Conservation (phyloP, 768 basidiomycete genomes). For the Auricularia heimuer region DNA sequence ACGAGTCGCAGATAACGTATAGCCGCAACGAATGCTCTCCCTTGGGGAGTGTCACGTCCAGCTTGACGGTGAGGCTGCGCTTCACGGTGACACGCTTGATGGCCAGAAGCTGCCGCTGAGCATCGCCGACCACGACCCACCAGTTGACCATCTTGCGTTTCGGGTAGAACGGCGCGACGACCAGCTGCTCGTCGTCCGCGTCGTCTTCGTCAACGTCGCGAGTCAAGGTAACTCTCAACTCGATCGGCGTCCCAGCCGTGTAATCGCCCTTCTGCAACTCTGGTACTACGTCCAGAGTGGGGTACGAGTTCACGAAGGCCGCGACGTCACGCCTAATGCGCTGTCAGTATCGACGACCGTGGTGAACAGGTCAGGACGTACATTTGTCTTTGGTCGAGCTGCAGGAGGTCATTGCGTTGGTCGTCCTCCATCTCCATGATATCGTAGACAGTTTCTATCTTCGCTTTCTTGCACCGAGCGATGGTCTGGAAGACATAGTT, state of each 20-base stretch:
- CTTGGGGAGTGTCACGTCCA: conserved; percentile 83
- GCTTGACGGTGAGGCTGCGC: conserved; percentile 64
- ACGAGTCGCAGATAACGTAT: conserved; percentile 89
- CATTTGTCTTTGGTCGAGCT: conserved; percentile 84
- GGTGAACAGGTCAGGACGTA: conserved; percentile 31
- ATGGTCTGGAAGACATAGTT: conserved; percentile 42
- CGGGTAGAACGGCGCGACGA: conserved; percentile 93
- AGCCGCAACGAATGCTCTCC: conserved; percentile 76
- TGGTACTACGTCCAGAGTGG: conserved; percentile 85
- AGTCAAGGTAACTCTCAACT: conserved; percentile 66
- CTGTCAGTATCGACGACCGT: conserved; percentile 11
- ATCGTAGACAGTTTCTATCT: conserved; percentile 87
- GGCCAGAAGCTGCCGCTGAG: conserved; percentile 70
- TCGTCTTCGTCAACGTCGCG: conserved; percentile 78
- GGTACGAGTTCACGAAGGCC: conserved; percentile 92
- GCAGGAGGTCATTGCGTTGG: conserved; percentile 66
- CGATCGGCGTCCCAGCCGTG: conserved; percentile 76
- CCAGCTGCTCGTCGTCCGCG: conserved; percentile 61
- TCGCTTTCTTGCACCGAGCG: conserved; percentile 72
- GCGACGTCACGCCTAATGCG: conserved; percentile 79
- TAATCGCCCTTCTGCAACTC: conserved; percentile 83
- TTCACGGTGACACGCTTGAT: conserved; percentile 81
- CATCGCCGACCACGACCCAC: conserved; percentile 94
- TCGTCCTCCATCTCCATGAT: conserved; percentile 98
- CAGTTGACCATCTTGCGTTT: conserved; percentile 86